phyloP scores from a whole-genome alignment of 805 yeast genomes.

The Yamadazyma ubonensis region DNA sequence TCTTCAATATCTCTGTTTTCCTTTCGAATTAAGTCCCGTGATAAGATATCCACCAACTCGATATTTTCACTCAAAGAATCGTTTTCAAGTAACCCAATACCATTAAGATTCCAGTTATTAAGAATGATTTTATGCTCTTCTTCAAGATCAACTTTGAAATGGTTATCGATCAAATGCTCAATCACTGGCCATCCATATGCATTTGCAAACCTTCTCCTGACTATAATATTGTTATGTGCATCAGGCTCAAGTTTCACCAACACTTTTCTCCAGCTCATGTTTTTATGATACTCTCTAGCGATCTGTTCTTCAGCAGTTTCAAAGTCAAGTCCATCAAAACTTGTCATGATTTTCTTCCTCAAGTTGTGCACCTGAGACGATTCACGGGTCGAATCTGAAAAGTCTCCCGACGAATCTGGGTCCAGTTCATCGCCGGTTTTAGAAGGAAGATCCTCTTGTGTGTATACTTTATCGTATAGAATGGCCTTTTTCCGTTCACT shows the following conservation, averaged over 20 bases:
- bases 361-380: conserved; percentile 6
- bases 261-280: conserved; percentile 88
- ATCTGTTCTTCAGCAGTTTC: conserved; percentile 68
- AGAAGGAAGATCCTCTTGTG: conserved; percentile 17
- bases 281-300: conserved; percentile 85
- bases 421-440: neutral
- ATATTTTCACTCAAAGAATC: conserved; percentile 14
- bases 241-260: conserved; percentile 84
- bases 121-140: conserved; percentile 16
- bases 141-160: conserved; percentile 41
- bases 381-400: neutral
- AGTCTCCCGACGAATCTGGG: neutral
- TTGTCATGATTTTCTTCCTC: conserved; percentile 22
- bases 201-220: conserved; percentile 83
- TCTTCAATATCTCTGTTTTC: conserved; percentile 37
- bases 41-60: conserved; percentile 27
- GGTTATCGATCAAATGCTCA: conserved; percentile 72
- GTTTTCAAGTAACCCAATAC: conserved; percentile 20
- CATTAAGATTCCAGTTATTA: conserved; percentile 4
- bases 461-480: conserved; percentile 78
- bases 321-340: conserved; percentile 33
- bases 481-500: conserved; percentile 60
- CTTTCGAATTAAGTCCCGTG: conserved; percentile 35
- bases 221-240: conserved; percentile 92
- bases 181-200: conserved; percentile 95